These are phyloP conservation scores for Stylosanthes scabra DNA, from an alignment of 331 rosid species.

Conservation along the genomic window DNA sequence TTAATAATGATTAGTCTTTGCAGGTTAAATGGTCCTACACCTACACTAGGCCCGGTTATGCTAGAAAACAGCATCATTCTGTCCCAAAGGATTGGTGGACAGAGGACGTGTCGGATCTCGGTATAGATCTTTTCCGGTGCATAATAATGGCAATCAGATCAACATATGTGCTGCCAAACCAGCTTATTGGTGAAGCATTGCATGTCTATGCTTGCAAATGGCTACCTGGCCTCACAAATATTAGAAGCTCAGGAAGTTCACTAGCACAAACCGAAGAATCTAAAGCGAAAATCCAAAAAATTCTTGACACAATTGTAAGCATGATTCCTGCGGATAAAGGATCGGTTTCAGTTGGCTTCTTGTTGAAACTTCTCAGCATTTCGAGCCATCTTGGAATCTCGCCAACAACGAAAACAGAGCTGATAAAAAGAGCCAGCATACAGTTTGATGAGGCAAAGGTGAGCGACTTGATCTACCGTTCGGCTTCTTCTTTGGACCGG, in stretches of 20 bases:
- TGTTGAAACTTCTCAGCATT: slow-evolving; percentile 71
- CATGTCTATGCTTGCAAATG: slow-evolving; percentile 83
- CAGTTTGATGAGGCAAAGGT: slow-evolving; percentile 82
- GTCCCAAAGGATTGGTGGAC: slow-evolving; percentile 99
- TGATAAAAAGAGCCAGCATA: slow-evolving; percentile 67
- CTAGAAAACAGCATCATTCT: slow-evolving; percentile 67
- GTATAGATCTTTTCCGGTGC: slow-evolving; percentile 77
- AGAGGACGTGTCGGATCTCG: slow-evolving; percentile 84
- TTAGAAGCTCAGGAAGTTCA: slow-evolving; percentile 43
- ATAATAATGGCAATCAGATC: slow-evolving; percentile 70
- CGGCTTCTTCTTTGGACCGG: slow-evolving; percentile 46
- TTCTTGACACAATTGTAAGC: slow-evolving; percentile 69
- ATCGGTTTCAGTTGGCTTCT: slow-evolving; percentile 76
- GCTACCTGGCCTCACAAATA: slow-evolving; percentile 63
- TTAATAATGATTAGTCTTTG: slow-evolving; percentile 36
- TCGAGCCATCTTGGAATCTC: slow-evolving; percentile 66
- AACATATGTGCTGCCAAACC: slow-evolving; percentile 67
- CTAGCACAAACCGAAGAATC: slow-evolving; percentile 56
- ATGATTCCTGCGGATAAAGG: slow-evolving; percentile 86
- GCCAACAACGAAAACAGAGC: slow-evolving; percentile 63
- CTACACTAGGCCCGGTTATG: slow-evolving; percentile 88
- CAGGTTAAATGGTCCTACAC: slow-evolving; percentile 95
- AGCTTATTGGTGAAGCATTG: slow-evolving; percentile 89
- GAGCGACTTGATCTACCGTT: slow-evolving; percentile 63
- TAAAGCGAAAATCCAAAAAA: slow-evolving; percentile 47